Evolutionary conservation across 345 rosid genomes (phyloP).

Genomic region (Brassica nigra): DNA sequence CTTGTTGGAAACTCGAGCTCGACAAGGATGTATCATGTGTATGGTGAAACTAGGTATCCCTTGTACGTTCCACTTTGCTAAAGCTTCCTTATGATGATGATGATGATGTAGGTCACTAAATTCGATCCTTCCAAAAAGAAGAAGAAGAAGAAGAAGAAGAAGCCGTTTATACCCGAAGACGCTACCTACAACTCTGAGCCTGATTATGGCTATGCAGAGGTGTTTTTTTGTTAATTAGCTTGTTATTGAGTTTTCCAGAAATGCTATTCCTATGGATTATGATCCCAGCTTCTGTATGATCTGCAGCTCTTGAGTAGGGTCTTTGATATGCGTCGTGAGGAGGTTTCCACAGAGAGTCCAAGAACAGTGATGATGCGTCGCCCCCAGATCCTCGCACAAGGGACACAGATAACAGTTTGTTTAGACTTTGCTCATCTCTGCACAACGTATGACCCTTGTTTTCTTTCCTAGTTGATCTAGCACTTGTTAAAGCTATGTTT

Average conservation of each 20-base stretch:
- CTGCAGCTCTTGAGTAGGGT: conserved; percentile 80
- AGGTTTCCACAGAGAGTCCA: conserved; percentile 79
- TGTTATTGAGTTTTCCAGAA: too few relatives aligned
- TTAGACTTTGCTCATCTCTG: conserved; percentile 91
- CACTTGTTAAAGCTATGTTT: background rate
- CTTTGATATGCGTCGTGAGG: conserved; percentile 70
- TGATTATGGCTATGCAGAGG: conserved; percentile 83
- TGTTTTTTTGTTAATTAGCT: conserved; percentile 10
- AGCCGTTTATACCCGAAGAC: conserved; percentile 45
- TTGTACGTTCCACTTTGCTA: conserved; percentile 9
- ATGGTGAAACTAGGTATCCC: conserved; percentile 7
- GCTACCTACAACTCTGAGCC: conserved; percentile 67
- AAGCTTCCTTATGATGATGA: background rate
- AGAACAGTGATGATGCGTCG: conserved; percentile 87
- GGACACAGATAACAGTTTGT: conserved; percentile 77
- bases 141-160: conserved; percentile 80
- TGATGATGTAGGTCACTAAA: conserved; percentile 19
- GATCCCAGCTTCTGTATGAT: conserved; percentile 18
- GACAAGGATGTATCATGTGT: background rate
- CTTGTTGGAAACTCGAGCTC: conserved; percentile 29
- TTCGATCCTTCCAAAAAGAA: conserved; percentile 87
- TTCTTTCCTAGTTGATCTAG: background rate
- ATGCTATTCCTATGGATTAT: background rate
- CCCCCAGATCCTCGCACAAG: conserved; percentile 83
- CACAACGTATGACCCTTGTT: conserved; percentile 54